phyloP scores from a whole-genome alignment of 306 rosid species.

The Cucurbita ficifolia region DNA sequence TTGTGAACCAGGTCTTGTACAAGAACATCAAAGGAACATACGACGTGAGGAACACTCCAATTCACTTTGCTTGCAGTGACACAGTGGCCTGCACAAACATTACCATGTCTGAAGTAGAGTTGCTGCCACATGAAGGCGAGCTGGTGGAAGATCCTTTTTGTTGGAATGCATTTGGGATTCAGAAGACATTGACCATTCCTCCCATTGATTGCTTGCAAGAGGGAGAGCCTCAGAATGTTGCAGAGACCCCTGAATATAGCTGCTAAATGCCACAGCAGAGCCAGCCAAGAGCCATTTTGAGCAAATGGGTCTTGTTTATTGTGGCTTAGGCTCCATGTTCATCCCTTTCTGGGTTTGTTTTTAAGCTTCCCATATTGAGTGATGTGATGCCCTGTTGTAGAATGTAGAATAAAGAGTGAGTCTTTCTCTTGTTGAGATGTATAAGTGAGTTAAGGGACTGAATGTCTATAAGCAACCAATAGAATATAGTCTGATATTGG shows the following conservation, averaged over 20 bases:
- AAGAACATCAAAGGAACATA: conserved; percentile 79
- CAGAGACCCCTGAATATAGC: conserved; percentile 28
- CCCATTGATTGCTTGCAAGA: conserved; percentile 75
- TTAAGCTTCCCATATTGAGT: conserved; percentile 10
- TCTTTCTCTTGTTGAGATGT: not conserved
- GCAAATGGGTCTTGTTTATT: conserved; percentile 2
- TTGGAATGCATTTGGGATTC: conserved; percentile 87
- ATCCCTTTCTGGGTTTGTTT: conserved; percentile 20
- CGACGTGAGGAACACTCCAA: conserved; percentile 72
- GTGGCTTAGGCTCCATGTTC: conserved; percentile 4
- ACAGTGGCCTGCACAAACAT: conserved; percentile 72
- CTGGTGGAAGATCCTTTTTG: conserved; percentile 79
- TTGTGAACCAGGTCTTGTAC: conserved; percentile 46
- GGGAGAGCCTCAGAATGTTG: conserved; percentile 37
- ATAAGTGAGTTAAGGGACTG: not conserved
- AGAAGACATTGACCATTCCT: conserved; percentile 69
- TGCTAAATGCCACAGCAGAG: conserved; percentile 17
- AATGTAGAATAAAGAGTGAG: not conserved
- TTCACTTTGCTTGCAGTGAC: conserved; percentile 94
- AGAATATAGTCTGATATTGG: not conserved
- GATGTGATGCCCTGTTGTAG: conserved; percentile 8
- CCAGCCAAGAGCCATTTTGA: not conserved
- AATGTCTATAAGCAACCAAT: not conserved
- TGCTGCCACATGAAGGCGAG: conserved; percentile 60
- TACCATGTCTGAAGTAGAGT: conserved; percentile 72